These are phyloP conservation scores for Ustilago lituana DNA, from an alignment of 1,284 basidiomycete genomes.

Conservation along the genomic window DNA sequence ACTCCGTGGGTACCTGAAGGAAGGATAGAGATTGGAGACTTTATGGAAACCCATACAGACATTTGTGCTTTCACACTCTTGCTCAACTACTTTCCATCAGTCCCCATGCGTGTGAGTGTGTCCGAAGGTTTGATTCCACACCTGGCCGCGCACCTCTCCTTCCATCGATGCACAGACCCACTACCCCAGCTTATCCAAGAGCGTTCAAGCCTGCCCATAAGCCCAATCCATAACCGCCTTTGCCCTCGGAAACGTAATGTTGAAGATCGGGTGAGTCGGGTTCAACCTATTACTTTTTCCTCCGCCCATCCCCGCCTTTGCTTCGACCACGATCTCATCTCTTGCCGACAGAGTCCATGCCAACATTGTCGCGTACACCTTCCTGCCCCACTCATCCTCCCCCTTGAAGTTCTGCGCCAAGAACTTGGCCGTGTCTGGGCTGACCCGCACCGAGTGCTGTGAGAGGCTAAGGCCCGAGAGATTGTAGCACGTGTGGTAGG, in stretches of 20 bases:
- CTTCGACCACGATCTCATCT: conserved; percentile 34
- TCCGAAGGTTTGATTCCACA: too few relatives aligned
- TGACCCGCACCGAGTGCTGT: conserved; percentile 56
- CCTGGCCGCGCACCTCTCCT: too few relatives aligned
- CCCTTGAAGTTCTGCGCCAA: conserved; percentile 14
- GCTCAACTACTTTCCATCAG: too few relatives aligned
- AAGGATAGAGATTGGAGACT: too few relatives aligned
- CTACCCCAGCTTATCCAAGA: too few relatives aligned
- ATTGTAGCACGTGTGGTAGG: conserved; percentile 68
- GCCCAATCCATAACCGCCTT: conserved; percentile 59
- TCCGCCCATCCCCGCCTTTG: conserved; percentile 6
- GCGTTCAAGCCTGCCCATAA: conserved; percentile 33
- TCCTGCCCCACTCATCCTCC: conserved; percentile 34
- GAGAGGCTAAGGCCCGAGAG: conserved; percentile 59
- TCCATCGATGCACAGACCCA: too few relatives aligned
- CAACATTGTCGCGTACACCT: conserved; percentile 45
- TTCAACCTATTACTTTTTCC: conserved; percentile 35
- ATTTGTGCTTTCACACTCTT: too few relatives aligned
- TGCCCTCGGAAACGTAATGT: conserved; percentile 49
- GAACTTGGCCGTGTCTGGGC: conserved; percentile 23
- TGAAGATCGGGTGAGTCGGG: conserved; percentile 61
- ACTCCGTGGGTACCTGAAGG: too few relatives aligned
- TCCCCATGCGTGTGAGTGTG: too few relatives aligned
- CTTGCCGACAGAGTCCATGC: conserved; percentile 40
- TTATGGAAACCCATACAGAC: too few relatives aligned